Percentiles rank a stretch among this genome's conserved stretches.
Evolutionary conservation across 2,329 filamentous ascomycete species (phyloP).

Genomic region (Gremmenia infestans): DNA sequence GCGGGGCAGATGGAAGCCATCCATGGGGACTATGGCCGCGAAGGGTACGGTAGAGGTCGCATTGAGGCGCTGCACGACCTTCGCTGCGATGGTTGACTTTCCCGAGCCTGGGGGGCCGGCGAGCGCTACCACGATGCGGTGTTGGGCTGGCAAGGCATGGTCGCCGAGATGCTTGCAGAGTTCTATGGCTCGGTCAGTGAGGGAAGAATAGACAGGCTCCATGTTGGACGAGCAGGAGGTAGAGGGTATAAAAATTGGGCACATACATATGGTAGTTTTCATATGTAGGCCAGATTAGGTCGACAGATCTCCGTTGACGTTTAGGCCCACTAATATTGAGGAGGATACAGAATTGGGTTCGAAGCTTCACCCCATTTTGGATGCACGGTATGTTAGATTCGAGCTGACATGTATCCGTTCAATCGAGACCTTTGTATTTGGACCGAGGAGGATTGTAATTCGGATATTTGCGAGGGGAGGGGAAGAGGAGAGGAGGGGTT

Average conservation of each 20-base stretch:
- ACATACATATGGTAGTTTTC: background rate
- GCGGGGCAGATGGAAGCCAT: constrained; percentile 86
- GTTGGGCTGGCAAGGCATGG: constrained; percentile 3
- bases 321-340: background rate
- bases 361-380: background rate
- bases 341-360: background rate
- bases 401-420: too few species aligned
- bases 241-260: background rate
- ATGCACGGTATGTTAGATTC: background rate
- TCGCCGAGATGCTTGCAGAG: constrained; percentile 7
- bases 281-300: constrained; percentile 2
- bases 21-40: constrained; percentile 80
- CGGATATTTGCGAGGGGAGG: too few species aligned
- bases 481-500: too few species aligned
- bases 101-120: constrained; percentile 39
- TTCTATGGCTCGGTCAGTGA: constrained; percentile 13
- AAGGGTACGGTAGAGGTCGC: constrained; percentile 43
- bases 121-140: constrained; percentile 29
- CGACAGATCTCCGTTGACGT: constrained; percentile 5
- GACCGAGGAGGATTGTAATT: too few species aligned
- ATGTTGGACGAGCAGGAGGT: background rate
- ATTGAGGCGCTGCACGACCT: constrained; percentile 64
- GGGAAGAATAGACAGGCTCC: constrained; percentile 17
- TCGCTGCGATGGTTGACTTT: constrained; percentile 72
- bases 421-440: too few species aligned